Conservation (phyloP, 2,329 filamentous ascomycete species). For the Arthrobotrys megalospora region DNA sequence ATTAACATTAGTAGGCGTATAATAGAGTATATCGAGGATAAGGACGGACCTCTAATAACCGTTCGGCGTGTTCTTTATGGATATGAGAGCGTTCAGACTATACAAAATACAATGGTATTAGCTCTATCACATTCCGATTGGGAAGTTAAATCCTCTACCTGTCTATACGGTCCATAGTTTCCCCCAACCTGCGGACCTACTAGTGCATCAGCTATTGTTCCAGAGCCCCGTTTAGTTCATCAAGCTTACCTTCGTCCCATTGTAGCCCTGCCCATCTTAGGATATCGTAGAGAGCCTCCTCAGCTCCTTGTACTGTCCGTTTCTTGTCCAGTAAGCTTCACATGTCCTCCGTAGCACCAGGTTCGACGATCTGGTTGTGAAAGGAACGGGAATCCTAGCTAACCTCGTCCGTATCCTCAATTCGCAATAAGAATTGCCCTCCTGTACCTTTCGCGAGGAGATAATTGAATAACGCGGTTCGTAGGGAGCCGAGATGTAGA, state of each 20-base stretch:
- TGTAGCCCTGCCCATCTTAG: conserved; percentile 88
- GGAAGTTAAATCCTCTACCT: conserved; percentile 71
- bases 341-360: conserved; percentile 50
- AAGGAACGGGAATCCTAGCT: conserved; percentile 64
- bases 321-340: conserved; percentile 73
- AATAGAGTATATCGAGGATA: background rate
- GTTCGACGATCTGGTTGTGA: background rate
- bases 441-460: conserved; percentile 88
- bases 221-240: background rate
- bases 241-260: conserved; percentile 86
- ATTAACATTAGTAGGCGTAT: background rate
- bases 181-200: conserved; percentile 84
- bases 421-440: conserved; percentile 89
- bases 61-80: conserved; percentile 80
- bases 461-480: conserved; percentile 96
- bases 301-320: conserved; percentile 84
- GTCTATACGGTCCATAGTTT: conserved; percentile 86
- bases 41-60: conserved; percentile 73
- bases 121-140: conserved; percentile 1
- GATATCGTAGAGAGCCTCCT: conserved; percentile 82
- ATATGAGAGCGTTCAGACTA: conserved; percentile 83
- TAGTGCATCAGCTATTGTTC: background rate
- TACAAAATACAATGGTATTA: conserved; percentile 43
- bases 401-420: conserved; percentile 96
- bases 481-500: conserved; percentile 89